Evolutionary conservation across 345 rosid genomes (phyloP), one percentile per base, ranked within the genome.

Genomic region (Psidium friedrichsthalianum): DNA sequence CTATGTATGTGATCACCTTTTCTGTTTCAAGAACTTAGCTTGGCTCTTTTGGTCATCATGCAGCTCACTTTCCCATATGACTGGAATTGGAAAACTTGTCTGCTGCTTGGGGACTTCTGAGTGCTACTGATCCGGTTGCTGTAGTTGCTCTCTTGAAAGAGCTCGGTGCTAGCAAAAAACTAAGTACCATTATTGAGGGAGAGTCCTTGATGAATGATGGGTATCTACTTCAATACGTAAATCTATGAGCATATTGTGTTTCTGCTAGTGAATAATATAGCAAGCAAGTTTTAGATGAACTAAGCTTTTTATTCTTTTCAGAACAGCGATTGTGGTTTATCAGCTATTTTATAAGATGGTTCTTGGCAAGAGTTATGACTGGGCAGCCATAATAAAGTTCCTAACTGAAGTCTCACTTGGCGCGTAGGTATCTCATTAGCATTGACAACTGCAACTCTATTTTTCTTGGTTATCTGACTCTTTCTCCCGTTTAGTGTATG

Each of bases 161-260:
- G 83, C 98, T 97, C 89, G 99, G 98, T 87, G 98, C 99, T 59
- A 97, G 98, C 90, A 97, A 97, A 91, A 97, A 97, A 90, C 88
- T 97, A 86, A 96, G 89, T 91, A 96, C 99, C 14, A 88, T 97
- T 82, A 97, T 97, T 86, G 99, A 97, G 91, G 99, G 99, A 82
- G 99, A 97, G 86, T 97, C 99, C 59, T 86, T 97, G 88, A 97
- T 97, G 99, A 97, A 96, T 91, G 99, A 97, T 86, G 99, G 99
- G 99, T 97, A 95, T 61, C 51, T 82, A 82, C 42, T 64, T 64
- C 22, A 8, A 29, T 64, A 29, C 8, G 14, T 82, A 12, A 56
- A 32, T 16, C 52, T 85, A 82, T 56, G 14, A 61, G 40, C 40
- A 61, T 61, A 61, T 52, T 61, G 74, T 61, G 40, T 49, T 89